Conservation (phyloP, 2,329 filamentous ascomycete genomes). For the Cryphonectria radicalis region DNA sequence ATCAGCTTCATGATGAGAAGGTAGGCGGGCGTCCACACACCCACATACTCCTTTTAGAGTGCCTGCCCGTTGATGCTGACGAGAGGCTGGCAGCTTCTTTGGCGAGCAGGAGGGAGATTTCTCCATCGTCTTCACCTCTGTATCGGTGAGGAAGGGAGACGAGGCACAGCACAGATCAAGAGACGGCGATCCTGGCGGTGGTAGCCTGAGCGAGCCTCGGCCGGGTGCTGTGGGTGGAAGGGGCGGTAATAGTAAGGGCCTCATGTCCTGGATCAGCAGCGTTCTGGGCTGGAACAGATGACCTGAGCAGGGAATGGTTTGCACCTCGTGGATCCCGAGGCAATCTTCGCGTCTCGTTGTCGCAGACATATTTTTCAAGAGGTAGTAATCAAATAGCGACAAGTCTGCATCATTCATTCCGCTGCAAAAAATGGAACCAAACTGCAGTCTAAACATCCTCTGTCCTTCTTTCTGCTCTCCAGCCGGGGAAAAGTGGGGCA, state of each 20-base stretch:
- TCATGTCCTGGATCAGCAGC: conserved; percentile 17
- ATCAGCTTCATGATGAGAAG: conserved; percentile 82
- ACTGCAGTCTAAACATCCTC: background rate
- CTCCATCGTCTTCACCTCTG: conserved; percentile 57
- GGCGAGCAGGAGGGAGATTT: conserved; percentile 74
- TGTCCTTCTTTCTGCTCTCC: background rate
- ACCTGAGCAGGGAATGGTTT: background rate
- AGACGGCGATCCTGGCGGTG: background rate
- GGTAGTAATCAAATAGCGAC: too few species aligned
- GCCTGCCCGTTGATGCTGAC: conserved; percentile 31
- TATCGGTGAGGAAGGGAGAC: conserved; percentile 41
- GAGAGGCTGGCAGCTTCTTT: conserved; percentile 65
- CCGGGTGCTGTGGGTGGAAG: background rate
- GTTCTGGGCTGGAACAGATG: conserved; percentile 21
- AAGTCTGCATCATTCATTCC: background rate
- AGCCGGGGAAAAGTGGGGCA: background rate
- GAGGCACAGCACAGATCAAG: background rate
- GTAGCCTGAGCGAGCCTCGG: background rate
- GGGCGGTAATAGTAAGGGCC: background rate
- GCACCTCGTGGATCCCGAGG: background rate
- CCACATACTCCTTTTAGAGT: too few species aligned
- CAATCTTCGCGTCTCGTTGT: background rate
- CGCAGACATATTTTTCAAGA: background rate
- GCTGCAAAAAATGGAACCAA: background rate
- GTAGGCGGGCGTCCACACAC: conserved; percentile 47